Conservation (phyloP, 2,329 filamentous ascomycete species). For the Trichophyton verrucosum region DNA sequence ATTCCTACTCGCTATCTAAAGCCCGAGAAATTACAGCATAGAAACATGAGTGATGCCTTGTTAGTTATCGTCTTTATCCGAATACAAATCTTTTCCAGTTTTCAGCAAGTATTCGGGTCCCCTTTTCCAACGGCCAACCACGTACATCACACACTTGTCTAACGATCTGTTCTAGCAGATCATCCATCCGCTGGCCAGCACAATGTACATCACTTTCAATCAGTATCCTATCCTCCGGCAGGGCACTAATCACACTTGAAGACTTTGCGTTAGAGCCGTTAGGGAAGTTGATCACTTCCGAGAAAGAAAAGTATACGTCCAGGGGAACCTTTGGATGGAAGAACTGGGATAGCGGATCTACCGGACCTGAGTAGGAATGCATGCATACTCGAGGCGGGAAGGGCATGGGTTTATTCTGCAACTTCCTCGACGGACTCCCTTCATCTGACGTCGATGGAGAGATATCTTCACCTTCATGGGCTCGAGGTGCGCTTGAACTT, state of each 20-base stretch:
- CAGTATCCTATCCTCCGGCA: constrained; percentile 68
- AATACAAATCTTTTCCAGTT: constrained; percentile 74
- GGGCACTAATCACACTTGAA: constrained; percentile 53
- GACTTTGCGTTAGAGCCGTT: constrained; percentile 43
- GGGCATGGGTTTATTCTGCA: constrained; percentile 36
- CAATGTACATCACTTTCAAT: constrained; percentile 83
- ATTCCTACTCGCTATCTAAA: not conserved
- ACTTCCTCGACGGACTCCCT: not conserved
- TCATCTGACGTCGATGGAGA: constrained; percentile 15
- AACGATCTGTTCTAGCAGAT: constrained; percentile 59
- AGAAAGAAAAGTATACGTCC: constrained; percentile 79
- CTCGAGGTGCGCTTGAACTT: constrained; percentile 22
- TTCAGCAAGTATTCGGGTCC: constrained; percentile 50
- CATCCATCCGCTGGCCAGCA: constrained; percentile 72
- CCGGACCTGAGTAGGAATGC: constrained; percentile 78
- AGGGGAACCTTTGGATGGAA: constrained; percentile 59
- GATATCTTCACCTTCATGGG: constrained; percentile 20
- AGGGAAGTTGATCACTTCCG: constrained; percentile 64
- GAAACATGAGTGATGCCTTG: not conserved
- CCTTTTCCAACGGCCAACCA: constrained; percentile 62
- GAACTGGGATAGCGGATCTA: constrained; percentile 67
- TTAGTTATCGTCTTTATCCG: constrained; percentile 32
- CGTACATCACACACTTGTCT: constrained; percentile 66
- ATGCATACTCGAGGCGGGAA: constrained; percentile 85
- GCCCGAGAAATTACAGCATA: not conserved